Base-by-base conservation (phyloP, 1,139 yeast species). In the Blastobotrys arbuscula region DNA sequence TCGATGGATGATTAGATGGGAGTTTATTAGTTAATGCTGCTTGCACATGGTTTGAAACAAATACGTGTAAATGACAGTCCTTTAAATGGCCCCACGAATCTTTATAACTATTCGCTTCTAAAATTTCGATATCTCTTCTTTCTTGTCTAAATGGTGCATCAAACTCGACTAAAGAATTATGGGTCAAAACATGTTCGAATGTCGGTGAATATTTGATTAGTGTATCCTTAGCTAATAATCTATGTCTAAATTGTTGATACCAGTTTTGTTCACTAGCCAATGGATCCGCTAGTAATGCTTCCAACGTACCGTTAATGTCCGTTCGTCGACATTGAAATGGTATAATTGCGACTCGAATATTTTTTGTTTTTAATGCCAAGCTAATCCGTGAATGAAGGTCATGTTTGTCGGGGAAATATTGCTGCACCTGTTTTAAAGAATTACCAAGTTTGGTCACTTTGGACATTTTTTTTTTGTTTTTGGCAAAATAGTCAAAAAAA, bases 241-340 rank as follows among this genome's bases (percentile, higher is more conserved):
- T 51, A 34, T 58, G 53, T 31, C 51, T 51, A 37, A 67, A 53
- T 5, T 60, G 57, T 24, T 53, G 52, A 46, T 55, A 59, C 72
- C 72, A 68, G 9, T 36, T 36, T 36, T 63, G 62, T 40, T 64
- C 65, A 26, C 64, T 56, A 2, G 65, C 61, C 20, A 68, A 53
- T n/a, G 72, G 72, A 39, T 68, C 72, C 1, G 65, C 63, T 28
- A 68, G 54, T 15, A 65, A 52, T 13, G 65, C 59, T 39, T 67
- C 67, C 33, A 67, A 55, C 4, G 65, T 56, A 5, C 57, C 51
- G 37, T 60, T 58, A 42, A 60, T 57, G 20, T 56, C 59, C 7
- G 53, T 51, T 6, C 68, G 60, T 15, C 57, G 58, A 24, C 55
- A 52, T 6, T 52, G 53, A 34, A 53, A 58, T 3, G 71, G 69